These are phyloP conservation scores for Camelina laxa DNA, from an alignment of 345 rosid genomes.

Conservation along the genomic window DNA sequence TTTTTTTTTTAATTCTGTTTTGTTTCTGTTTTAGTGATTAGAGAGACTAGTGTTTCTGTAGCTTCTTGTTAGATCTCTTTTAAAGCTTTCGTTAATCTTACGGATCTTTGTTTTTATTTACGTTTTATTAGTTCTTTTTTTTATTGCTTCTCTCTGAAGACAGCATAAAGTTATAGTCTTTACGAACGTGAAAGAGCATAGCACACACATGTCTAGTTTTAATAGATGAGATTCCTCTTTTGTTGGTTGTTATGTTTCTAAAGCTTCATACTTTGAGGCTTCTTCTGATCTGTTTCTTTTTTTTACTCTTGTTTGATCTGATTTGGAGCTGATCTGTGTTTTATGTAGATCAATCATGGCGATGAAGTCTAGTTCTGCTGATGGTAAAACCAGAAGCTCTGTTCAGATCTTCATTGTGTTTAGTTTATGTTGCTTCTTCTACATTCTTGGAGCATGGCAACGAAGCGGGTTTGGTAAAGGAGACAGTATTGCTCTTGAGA, in stretches of 20 bases:
- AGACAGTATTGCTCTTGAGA: slow-evolving; percentile 86
- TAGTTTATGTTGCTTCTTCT: slow-evolving; percentile 89
- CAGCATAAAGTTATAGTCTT: slow-evolving; percentile 7
- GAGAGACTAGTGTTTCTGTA: slow-evolving; percentile 17
- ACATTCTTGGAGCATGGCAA: slow-evolving; percentile 97
- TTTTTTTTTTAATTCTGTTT: not conserved
- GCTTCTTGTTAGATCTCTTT: slow-evolving; percentile 10
- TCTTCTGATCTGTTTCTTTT: not conserved
- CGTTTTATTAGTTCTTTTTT: slow-evolving; percentile 3
- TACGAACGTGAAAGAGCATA: not conserved
- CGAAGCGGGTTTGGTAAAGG: slow-evolving; percentile 98
- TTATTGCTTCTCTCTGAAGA: slow-evolving; percentile 36
- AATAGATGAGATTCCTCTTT: not conserved
- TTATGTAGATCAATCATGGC: slow-evolving; percentile 67
- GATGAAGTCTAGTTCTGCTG: slow-evolving; percentile 66
- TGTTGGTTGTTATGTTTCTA: slow-evolving; percentile 18
- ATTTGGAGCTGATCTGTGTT: slow-evolving; percentile 13
- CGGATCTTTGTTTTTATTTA: slow-evolving; percentile 39
- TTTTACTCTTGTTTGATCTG: not conserved
- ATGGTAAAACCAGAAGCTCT: slow-evolving; percentile 86
- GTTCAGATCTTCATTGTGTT: slow-evolving; percentile 79
- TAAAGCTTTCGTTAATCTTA: slow-evolving; percentile 24
- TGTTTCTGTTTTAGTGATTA: slow-evolving; percentile 22
- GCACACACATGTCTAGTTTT: slow-evolving; percentile 8
- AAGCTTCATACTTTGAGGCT: slow-evolving; percentile 23